Percentiles rank a stretch among this genome's conserved stretches.
Evolutionary conservation across 768 basidiomycete species (phyloP).

Genomic region (Lentinula detonsa): DNA sequence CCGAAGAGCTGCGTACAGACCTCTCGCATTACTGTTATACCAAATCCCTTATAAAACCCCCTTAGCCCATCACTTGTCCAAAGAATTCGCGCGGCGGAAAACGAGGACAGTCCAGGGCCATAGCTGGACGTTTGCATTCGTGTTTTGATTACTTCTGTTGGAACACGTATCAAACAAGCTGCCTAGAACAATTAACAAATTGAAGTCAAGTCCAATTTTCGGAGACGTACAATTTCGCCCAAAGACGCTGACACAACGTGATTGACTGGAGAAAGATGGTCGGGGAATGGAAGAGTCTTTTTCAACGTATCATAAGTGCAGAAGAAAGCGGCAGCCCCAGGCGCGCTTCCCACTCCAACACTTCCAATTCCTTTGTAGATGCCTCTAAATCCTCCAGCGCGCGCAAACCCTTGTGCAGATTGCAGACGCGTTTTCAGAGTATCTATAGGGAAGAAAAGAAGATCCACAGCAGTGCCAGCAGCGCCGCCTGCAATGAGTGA

Average conservation of each 20-base stretch:
- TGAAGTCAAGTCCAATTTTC: not conserved
- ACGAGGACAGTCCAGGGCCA: constrained; percentile 51
- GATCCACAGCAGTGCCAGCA: constrained; percentile 92
- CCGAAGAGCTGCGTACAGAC: constrained; percentile 25
- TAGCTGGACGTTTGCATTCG: constrained; percentile 85
- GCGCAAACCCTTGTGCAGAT: constrained; percentile 77
- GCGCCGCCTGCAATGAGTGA: constrained; percentile 57
- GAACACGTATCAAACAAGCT: constrained; percentile 90
- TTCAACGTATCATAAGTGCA: constrained; percentile 91
- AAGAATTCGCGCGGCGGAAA: constrained; percentile 51
- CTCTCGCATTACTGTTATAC: constrained; percentile 69
- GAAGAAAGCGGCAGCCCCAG: constrained; percentile 95
- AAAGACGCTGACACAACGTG: constrained; percentile 23
- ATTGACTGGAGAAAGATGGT: constrained; percentile 57
- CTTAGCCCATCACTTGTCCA: constrained; percentile 55
- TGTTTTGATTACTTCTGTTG: constrained; percentile 95
- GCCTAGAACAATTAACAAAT: constrained; percentile 35
- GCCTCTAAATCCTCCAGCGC: constrained; percentile 83
- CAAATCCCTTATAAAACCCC: constrained; percentile 89
- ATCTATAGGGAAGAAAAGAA: constrained; percentile 95
- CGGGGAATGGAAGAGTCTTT: constrained; percentile 54
- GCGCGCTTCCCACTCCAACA: constrained; percentile 91
- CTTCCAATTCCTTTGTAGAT: constrained; percentile 94
- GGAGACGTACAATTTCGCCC: constrained; percentile 27
- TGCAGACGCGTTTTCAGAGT: constrained; percentile 96